Evolutionary conservation across 2,329 filamentous ascomycete species (phyloP), one percentile per base, ranked within the genome.

Genomic region (Achaetomium macrosporum): DNA sequence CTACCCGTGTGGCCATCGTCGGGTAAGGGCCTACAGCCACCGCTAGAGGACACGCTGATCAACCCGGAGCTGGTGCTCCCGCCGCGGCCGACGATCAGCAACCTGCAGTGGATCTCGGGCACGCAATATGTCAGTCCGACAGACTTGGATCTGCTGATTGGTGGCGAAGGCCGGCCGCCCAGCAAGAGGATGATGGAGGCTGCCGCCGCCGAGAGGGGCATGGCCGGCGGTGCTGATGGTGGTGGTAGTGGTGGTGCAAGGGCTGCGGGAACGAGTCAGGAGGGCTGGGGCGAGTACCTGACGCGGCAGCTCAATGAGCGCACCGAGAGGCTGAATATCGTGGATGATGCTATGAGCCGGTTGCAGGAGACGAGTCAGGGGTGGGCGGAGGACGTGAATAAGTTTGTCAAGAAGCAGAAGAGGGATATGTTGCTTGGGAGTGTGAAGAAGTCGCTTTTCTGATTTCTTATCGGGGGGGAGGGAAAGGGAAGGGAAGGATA

Each of bases 51-150:
- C 65, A 82, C 76, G 8, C 76, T 99, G 3, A 82, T 88, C 69
- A 96, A 97, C 65, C 84, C 88, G 0, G 77, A 87, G 53, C 79
- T 88, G 0, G 66, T 79, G 15, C 78, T 87, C 19, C 92, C 91
- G 2, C 78, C 89, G 12, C 83, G 93, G 2, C 93, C 93, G 1
- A 96, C 90, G 0, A 99, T 99, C 55, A 95, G 88, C 17, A 96
- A 95, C 63, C 71, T 99, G 36, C 90, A 97, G 70, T 99, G 93
- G 93, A 90, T 99, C 48, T 87, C 90, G 0, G 93, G 93, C 4
- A 97, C 92, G 1, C 92, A 96, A 69, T 87, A 95, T 62, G 80
- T 99, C 42, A 90, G 89, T 1, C 86, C 89, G 0, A 77, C 84
- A 2, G 93, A 99, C 63, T 83, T 99, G 64, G 93, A 97, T 64